Evolutionary conservation across 805 yeast species (phyloP).

Genomic region (Pichia nakasei): DNA sequence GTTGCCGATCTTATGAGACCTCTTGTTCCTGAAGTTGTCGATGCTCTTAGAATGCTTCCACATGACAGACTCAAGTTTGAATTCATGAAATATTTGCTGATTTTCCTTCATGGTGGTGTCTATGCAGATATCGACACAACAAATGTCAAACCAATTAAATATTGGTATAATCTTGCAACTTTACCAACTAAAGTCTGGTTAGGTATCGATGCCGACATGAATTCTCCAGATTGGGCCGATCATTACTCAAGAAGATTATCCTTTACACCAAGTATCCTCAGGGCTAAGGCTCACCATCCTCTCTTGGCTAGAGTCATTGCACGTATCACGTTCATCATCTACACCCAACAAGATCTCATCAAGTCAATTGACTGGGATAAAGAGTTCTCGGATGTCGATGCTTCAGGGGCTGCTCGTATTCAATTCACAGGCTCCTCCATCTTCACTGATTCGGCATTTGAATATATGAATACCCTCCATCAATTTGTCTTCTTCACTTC

Average conservation of each 20-base stretch:
- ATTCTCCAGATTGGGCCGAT: constrained; percentile 22
- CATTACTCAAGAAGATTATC: constrained; percentile 24
- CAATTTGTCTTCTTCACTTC: constrained; percentile 19
- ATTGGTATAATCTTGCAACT: constrained; percentile 19
- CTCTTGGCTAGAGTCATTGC: constrained; percentile 25
- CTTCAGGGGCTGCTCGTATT: constrained; percentile 24
- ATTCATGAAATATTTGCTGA: constrained; percentile 43
- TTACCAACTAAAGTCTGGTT: constrained; percentile 12
- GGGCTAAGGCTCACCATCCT: constrained; percentile 28
- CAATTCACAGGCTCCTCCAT: constrained; percentile 27
- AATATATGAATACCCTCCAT: constrained; percentile 19
- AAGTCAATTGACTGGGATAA: constrained; percentile 22
- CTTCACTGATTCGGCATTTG: constrained; percentile 26
- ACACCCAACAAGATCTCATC: constrained; percentile 21
- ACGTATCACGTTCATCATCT: constrained; percentile 24
- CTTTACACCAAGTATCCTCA: constrained; percentile 21
- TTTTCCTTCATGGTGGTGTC: constrained; percentile 48
- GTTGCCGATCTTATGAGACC: constrained; percentile 24
- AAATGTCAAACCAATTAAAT: constrained; percentile 38
- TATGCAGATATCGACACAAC: constrained; percentile 55
- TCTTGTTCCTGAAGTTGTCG: constrained; percentile 41
- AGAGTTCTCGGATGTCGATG: constrained; percentile 21
- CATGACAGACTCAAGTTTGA: constrained; percentile 43
- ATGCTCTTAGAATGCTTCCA: constrained; percentile 42
- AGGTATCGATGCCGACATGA: constrained; percentile 23